Evolutionary conservation across 2,329 filamentous ascomycete genomes (phyloP), one percentile per base, ranked within the genome.

Genomic region (Aspergillus awamori): DNA sequence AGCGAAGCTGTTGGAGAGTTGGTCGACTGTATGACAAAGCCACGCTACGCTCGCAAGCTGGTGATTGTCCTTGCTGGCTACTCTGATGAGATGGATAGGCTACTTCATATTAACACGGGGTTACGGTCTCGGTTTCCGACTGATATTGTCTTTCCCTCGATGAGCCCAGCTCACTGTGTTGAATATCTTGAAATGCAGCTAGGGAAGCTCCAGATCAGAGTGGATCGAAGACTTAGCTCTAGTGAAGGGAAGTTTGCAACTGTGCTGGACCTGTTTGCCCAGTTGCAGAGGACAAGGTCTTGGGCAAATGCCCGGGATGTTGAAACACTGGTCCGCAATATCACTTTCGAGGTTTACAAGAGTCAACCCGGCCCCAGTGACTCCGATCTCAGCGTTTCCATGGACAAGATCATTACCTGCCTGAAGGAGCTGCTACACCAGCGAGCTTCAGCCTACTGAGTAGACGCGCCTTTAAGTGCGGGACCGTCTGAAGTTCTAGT

Each of bases 1-100:
- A 22, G 22, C 5, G 81, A 83, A 70, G 81, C 63, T 13, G 20
- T 66, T 17, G 64, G 43, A 3, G 57, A 68, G 36, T 51, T 69
- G 28, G 59, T 58, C 6, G 47, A 61, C 33, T 28, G 39, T n/a
- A 47, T 59, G 13, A 59, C 58, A 20, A 59, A 59, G 22, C 58
- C 52, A 15, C 17, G 41, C 17, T 45, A 45, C 26, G 41, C 53
- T 15, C 53, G 41, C 10, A 57, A 57, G 20, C 22, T 48, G 3
- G 26, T 48, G n/a, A 33, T 57, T 22, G 41, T 57, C 3, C 41
- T 57, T 7, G 53, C 53, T 48, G 53, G 53, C 22, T 57, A 57
- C 28, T 22, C 22, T 8, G 22, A 45, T 5, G 53, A 48, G 4
- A 57, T 57, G 41, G 41, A 47, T 28, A 28, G 20, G 17, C n/a